Evolutionary conservation across 495 filamentous ascomycete genomes (phyloP).

Genomic region (Sporormia fimetaria): DNA sequence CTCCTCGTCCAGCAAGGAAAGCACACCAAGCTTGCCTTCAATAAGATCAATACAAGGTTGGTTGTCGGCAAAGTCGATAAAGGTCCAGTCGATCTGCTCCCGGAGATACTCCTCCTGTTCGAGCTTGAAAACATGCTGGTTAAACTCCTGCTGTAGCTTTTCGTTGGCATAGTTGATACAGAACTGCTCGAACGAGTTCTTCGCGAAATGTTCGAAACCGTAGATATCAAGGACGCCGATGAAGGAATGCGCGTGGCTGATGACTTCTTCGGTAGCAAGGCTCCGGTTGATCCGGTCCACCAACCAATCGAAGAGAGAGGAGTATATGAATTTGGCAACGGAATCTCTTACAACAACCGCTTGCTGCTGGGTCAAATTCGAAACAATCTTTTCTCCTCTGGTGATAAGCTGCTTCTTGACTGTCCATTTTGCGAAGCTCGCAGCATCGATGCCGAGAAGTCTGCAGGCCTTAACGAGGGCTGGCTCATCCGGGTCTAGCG

Average conservation of each 20-base stretch:
- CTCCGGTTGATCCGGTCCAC: conserved; percentile 89
- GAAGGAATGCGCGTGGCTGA: conserved; percentile 75
- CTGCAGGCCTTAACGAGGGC: conserved; percentile 69
- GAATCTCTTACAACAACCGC: conserved; percentile 93
- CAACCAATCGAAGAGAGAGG: conserved; percentile 96
- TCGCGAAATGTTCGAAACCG: conserved; percentile 98
- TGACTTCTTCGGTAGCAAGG: conserved; percentile 78
- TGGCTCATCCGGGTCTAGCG: conserved; percentile 68
- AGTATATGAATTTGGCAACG: conserved; percentile 98
- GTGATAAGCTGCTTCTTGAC: conserved; percentile 98
- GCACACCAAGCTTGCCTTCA: conserved; percentile 87
- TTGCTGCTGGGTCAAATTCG: conserved; percentile 87
- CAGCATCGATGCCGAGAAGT: conserved; percentile 76
- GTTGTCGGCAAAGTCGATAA: conserved; percentile 99
- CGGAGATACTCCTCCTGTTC: conserved; percentile 97
- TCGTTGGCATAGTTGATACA: conserved; percentile 99
- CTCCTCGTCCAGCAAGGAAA: conserved; percentile 91
- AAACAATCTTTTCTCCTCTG: conserved; percentile 93
- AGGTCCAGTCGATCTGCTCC: conserved; percentile 98
- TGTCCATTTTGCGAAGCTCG: conserved; percentile 95
- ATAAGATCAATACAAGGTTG: conserved; percentile 99
- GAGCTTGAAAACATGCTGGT: conserved; percentile 99
- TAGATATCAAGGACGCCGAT: conserved; percentile 99
- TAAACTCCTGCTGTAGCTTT: conserved; percentile 98
- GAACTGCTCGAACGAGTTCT: conserved; percentile 99